Evolutionary conservation across 2,329 filamentous ascomycete species (phyloP), one percentile per base, ranked within the genome.

Genomic region (Diaporthe sp.): DNA sequence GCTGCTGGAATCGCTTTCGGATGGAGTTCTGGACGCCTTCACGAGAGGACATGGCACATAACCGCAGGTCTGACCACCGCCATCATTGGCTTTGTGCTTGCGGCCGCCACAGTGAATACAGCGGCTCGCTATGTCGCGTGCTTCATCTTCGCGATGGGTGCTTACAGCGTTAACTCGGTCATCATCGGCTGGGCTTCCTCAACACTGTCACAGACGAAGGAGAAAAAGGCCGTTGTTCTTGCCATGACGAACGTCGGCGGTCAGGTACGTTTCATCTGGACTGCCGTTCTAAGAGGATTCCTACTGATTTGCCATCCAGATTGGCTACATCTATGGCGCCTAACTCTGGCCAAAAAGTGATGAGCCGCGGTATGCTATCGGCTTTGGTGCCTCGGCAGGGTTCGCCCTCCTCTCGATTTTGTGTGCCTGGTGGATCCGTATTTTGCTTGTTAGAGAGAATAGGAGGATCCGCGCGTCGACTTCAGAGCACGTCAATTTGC

Each of bases 101-200:
- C 82, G 0, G 80, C 79, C 6, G 75, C 75, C 0, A 83, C 82
- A 0, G 76, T 82, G 8, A 83, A 82, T 42, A 81, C 79, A 0
- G 77, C 79, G 3, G 82, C 81, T 0, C 78, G 83, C 0, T 85
- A 85, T 31, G 74, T 82, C 0, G 78, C 82, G 2, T 84, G 82
- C 76, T 84, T 84, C 73, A 77, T 84, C 10, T 84, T 84, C 15
- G 81, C 83, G 2, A 80, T 79, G 17, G 83, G 83, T 1, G 82
- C 83, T 2, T 83, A 83, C 34, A 80, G 81, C 2, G 86, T 86
- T 31, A 87, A 87, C 78, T 83, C 82, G 0, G 82, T 86, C 77
- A 85, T 86, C 22, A 79, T 87, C 0, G 85, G 85, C 8, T 87
- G 86, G 86, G 84, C 85, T 0, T 82, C 81, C 0, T 81, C 82